These are phyloP conservation scores for Primulina eburnea DNA, from an alignment of 257 asterid genomes.

Conservation along the genomic window DNA sequence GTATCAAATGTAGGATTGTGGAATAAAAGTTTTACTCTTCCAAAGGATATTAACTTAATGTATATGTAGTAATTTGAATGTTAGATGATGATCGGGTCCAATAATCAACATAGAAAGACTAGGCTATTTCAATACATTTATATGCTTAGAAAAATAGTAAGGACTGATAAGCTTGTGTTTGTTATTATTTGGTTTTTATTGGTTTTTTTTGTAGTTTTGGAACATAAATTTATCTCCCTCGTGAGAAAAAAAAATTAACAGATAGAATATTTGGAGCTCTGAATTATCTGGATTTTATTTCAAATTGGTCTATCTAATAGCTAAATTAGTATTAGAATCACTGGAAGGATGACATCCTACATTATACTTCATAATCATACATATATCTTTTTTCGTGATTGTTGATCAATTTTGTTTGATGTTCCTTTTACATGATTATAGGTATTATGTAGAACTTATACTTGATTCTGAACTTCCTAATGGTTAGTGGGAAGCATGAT, in stretches of 20 bases:
- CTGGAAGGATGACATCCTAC: neutral
- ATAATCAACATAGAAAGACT: neutral
- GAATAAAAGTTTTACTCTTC: neutral
- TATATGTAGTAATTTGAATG: conserved; percentile 11
- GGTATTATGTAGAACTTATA: too few relatives aligned
- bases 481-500: neutral
- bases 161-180: neutral
- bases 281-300: neutral
- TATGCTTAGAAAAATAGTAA: neutral
- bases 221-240: neutral
- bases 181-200: neutral
- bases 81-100: neutral
- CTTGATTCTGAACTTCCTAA: neutral
- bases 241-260: neutral
- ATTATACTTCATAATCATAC: too few relatives aligned
- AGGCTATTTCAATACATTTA: neutral
- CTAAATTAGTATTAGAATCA: neutral
- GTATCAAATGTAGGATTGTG: neutral
- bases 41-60: neutral
- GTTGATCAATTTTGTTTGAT: too few relatives aligned
- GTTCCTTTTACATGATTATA: too few relatives aligned
- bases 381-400: too few relatives aligned
- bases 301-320: neutral
- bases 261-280: neutral
- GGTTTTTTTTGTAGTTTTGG: neutral